Evolutionary conservation across 495 filamentous ascomycete genomes (phyloP).

Genomic region (Chlorociboria aeruginascens): DNA sequence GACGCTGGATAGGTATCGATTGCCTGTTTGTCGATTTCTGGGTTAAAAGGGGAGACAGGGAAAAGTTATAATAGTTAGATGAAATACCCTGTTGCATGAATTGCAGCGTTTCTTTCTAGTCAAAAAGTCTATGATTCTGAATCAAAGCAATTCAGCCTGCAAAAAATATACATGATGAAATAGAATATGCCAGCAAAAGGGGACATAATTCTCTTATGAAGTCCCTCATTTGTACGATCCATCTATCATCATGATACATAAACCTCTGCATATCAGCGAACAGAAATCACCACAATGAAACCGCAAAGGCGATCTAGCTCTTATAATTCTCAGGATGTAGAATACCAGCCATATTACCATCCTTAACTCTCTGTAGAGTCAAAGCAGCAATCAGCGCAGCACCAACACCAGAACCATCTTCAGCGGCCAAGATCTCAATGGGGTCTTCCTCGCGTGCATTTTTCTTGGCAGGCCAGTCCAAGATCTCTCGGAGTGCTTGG

Average conservation of each 20-base stretch:
- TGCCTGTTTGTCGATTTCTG: constrained; percentile 44
- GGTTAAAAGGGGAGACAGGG: constrained; percentile 3
- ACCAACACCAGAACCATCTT: constrained; percentile 94
- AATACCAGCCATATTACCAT: constrained; percentile 70
- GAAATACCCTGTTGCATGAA: no score
- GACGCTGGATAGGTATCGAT: constrained; percentile 61
- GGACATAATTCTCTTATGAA: no score
- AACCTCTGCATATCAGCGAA: not conserved
- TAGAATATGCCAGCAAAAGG: no score
- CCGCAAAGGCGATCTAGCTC: constrained; percentile 2
- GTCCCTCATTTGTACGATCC: no score
- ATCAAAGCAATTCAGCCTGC: no score
- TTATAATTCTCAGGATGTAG: constrained; percentile 53
- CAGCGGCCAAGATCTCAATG: constrained; percentile 72
- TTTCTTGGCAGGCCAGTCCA: constrained; percentile 70
- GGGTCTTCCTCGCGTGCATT: constrained; percentile 59
- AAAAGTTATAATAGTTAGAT: constrained; percentile 6
- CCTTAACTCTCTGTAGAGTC: constrained; percentile 74
- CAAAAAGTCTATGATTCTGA: no score
- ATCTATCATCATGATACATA: not conserved
- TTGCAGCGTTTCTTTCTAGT: no score
- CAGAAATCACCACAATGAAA: not conserved
- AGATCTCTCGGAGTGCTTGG: constrained; percentile 78
- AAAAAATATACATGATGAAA: no score
- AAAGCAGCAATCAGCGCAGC: constrained; percentile 89